These are phyloP conservation scores for Leccinum subspadiceum DNA, from an alignment of 1,284 basidiomycete genomes.

Conservation along the genomic window DNA sequence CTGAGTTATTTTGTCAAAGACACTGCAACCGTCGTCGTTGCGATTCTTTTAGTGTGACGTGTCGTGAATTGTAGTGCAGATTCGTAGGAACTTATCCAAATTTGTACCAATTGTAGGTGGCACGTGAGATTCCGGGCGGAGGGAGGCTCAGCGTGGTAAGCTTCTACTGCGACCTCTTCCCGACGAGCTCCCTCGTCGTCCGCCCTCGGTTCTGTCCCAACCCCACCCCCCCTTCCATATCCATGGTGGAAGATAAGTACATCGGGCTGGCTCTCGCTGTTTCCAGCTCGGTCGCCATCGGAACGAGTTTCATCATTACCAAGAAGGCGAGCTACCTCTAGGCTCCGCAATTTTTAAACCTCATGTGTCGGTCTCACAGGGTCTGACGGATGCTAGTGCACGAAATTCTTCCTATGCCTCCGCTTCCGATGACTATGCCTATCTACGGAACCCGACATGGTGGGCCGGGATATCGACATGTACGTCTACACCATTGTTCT, in stretches of 20 bases:
- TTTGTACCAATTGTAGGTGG: background rate
- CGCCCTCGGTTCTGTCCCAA: constrained; percentile 2
- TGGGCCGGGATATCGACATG: constrained; percentile 95
- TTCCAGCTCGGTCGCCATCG: constrained; percentile 81
- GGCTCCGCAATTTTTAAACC: constrained; percentile 6
- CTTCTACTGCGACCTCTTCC: constrained; percentile 6
- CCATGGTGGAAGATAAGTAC: constrained; percentile 88
- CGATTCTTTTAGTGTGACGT: background rate
- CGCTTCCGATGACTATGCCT: constrained; percentile 79
- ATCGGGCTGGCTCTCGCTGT: constrained; percentile 87
- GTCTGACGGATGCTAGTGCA: constrained; percentile 76
- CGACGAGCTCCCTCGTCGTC: constrained; percentile 7
- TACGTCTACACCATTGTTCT: constrained; percentile 45
- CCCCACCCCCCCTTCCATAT: constrained; percentile 6
- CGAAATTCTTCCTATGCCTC: constrained; percentile 50
- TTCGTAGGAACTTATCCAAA: background rate
- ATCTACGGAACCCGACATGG: constrained; percentile 95
- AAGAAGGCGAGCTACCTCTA: constrained; percentile 71
- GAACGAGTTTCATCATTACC: constrained; percentile 93
- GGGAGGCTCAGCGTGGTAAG: constrained; percentile 7
- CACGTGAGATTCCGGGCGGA: constrained; percentile 16
- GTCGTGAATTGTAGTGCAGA: too few species aligned
- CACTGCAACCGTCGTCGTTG: background rate
- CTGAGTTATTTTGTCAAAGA: background rate
- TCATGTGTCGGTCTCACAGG: constrained; percentile 45